Conservation (phyloP, 352 stramenopile species). For the Globisporangium carolinianum region DNA sequence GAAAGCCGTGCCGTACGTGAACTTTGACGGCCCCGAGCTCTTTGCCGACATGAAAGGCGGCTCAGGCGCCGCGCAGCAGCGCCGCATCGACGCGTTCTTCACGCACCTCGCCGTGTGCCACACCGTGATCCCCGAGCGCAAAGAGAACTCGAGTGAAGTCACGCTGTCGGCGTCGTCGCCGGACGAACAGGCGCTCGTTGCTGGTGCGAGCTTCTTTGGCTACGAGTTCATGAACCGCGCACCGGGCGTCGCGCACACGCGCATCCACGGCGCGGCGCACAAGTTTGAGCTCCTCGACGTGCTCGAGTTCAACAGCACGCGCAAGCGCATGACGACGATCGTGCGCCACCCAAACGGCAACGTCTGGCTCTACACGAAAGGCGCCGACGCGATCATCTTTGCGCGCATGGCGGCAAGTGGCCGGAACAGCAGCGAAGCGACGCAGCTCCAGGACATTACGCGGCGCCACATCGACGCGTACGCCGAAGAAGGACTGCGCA, state of each 20-base stretch:
- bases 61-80: conserved; percentile 37
- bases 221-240: conserved; percentile 70
- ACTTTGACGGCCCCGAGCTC: conserved; percentile 68
- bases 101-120: conserved; percentile 88
- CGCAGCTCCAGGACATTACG: conserved; percentile 33
- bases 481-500: conserved; percentile 83
- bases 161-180: conserved; percentile 71
- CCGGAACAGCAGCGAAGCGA: conserved; percentile 14
- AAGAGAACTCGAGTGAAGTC: conserved; percentile 55
- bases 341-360: conserved; percentile 57
- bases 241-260: conserved; percentile 41
- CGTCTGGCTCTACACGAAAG: conserved; percentile 71
- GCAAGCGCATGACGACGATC: conserved; percentile 92
- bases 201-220: conserved; percentile 61
- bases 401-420: conserved; percentile 29
- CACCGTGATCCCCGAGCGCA: conserved; percentile 96
- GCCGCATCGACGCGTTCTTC: conserved; percentile 73
- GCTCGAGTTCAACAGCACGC: conserved; percentile 89
- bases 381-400: conserved; percentile 66
- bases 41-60: conserved; percentile 58
- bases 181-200: conserved; percentile 86
- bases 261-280: conserved; percentile 30
- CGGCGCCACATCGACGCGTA: conserved; percentile 72
- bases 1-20: conserved; percentile 52
- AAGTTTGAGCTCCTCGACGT: conserved; percentile 83